Conservation (phyloP, 2,329 filamentous ascomycete genomes). For the Botrytis elliptica region DNA sequence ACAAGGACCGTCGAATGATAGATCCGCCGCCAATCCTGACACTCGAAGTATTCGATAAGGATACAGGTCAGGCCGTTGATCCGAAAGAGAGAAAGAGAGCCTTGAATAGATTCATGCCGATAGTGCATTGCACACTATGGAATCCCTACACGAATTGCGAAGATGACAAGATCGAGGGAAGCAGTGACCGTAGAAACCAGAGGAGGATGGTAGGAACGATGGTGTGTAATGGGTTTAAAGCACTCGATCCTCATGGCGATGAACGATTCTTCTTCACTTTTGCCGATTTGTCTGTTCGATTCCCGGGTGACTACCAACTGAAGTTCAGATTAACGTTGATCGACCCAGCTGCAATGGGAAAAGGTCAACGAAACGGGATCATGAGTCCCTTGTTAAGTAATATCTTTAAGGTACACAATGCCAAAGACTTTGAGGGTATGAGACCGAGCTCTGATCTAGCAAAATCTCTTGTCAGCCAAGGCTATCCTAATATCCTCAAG, state of each 20-base stretch:
- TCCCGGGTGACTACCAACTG: constrained; percentile 71
- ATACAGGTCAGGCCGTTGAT: not conserved
- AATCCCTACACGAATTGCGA: constrained; percentile 66
- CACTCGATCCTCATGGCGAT: constrained; percentile 67
- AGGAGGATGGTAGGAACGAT: constrained; percentile 77
- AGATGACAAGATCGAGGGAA: constrained; percentile 64
- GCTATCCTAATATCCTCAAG: constrained; percentile 67
- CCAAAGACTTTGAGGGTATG: constrained; percentile 87
- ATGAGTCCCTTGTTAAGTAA: constrained; percentile 51
- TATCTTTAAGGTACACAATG: constrained; percentile 78
- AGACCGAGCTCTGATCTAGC: constrained; percentile 72
- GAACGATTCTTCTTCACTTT: constrained; percentile 87
- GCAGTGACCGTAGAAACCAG: constrained; percentile 63
- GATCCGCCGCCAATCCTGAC: constrained; percentile 79
- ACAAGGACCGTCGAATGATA: constrained; percentile 76
- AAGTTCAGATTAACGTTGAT: constrained; percentile 73
- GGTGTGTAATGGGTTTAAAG: constrained; percentile 74
- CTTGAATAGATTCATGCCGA: constrained; percentile 13
- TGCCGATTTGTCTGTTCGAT: constrained; percentile 76
- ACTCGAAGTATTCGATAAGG: constrained; percentile 15
- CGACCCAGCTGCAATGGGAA: constrained; percentile 44
- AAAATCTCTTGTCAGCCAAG: constrained; percentile 72
- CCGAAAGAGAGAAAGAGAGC: constrained; percentile 10
- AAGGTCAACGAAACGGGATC: constrained; percentile 45
- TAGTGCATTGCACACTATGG: constrained; percentile 72